Percentiles rank a stretch among this genome's conserved stretches.
Conservation (phyloP, 345 rosid genomes). For the Ceriops tagal region DNA sequence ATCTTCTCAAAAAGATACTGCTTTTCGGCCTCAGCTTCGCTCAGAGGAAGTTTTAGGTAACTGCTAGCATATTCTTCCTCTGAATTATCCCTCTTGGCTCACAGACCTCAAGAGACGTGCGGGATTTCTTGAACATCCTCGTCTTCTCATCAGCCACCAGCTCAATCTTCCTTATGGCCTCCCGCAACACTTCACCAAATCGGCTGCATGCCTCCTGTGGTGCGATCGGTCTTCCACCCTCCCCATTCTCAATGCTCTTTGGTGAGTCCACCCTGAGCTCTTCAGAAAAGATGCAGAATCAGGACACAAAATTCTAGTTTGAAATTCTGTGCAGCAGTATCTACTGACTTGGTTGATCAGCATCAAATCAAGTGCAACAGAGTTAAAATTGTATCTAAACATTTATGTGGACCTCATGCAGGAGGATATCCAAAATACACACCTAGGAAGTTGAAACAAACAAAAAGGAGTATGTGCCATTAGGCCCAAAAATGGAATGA, state of each 20-base stretch:
- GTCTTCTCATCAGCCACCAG: conserved; percentile 95
- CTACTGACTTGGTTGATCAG: too few species aligned
- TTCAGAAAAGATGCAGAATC: conserved; percentile 13
- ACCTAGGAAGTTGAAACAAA: too few species aligned
- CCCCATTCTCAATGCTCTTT: conserved; percentile 73
- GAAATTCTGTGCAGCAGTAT: not conserved
- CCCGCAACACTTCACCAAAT: conserved; percentile 90
- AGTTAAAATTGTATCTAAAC: not conserved
- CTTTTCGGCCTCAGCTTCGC: conserved; percentile 98
- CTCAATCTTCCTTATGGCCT: conserved; percentile 93
- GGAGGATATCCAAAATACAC: not conserved
- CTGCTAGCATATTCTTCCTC: conserved; percentile 93
- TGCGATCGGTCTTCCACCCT: conserved; percentile 73
- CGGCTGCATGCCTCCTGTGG: conserved; percentile 97
- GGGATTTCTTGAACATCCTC: conserved; percentile 90
- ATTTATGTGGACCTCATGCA: not conserved
- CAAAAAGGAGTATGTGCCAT: too few species aligned
- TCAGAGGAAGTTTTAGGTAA: conserved; percentile 77
- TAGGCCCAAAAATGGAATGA: too few species aligned
- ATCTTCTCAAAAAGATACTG: conserved; percentile 90
- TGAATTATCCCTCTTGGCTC: conserved; percentile 38
- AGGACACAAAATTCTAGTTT: not conserved
- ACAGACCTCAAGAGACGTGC: conserved; percentile 65
- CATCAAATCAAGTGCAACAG: not conserved
- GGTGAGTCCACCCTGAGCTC: conserved; percentile 90